Conservation (phyloP, 2,329 filamentous ascomycete species). For the Madurella fahalii region DNA sequence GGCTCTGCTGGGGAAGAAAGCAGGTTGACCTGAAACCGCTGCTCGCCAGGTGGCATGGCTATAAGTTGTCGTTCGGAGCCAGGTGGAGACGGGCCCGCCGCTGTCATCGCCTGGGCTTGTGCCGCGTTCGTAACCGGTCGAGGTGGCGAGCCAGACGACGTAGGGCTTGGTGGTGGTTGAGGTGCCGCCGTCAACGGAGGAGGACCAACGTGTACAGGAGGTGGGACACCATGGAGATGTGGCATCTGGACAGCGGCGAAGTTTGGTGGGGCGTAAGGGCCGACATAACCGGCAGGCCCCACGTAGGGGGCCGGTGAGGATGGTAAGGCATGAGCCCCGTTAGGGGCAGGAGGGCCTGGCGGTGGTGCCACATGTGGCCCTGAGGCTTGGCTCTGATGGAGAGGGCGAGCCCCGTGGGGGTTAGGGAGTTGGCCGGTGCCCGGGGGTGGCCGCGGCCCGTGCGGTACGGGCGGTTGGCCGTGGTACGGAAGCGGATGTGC, state of each 20-base stretch:
- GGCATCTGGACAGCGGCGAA: neutral
- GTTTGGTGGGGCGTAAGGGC: neutral
- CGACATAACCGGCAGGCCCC: neutral
- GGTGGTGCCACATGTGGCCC: neutral
- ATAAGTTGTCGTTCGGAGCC: neutral
- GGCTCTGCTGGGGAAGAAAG: neutral
- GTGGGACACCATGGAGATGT: neutral
- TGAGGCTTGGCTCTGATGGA: neutral
- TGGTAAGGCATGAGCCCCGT: neutral
- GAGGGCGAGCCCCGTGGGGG: neutral
- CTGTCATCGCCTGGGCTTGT: neutral
- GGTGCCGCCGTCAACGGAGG: neutral
- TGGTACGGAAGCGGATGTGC: no score
- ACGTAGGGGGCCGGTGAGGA: neutral
- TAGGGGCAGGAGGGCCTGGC: neutral
- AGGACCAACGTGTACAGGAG: neutral
- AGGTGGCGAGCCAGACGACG: neutral
- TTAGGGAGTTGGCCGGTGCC: neutral
- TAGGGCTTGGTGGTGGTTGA: neutral
- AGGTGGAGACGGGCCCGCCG: neutral
- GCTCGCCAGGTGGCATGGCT: neutral
- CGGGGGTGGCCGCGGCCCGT: no score
- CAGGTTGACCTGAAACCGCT: neutral
- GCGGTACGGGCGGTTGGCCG: no score
- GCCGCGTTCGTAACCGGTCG: neutral